Conservation (phyloP, 768 basidiomycete species). For the Tricholoma bakamatsutake region DNA sequence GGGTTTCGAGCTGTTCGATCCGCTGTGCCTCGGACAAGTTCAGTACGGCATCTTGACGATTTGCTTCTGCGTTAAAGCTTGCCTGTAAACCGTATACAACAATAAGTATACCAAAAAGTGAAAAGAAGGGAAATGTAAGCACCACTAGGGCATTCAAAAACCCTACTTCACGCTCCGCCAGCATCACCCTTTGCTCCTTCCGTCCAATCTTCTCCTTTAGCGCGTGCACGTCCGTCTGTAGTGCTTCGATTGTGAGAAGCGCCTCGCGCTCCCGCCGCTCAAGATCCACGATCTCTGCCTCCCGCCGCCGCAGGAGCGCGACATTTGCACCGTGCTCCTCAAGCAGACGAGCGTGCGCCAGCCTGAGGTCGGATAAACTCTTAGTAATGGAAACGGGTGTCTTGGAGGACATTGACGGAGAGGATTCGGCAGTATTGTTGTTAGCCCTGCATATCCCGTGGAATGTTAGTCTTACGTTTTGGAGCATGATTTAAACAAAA, state of each 20-base stretch:
- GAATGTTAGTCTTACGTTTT: constrained; percentile 37
- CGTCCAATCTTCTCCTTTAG: constrained; percentile 33
- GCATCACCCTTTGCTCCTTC: constrained; percentile 22
- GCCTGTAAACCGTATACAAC: constrained; percentile 31
- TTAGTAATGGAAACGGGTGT: constrained; percentile 1
- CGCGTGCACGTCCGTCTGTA: constrained; percentile 30
- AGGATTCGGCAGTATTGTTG: constrained; percentile 31
- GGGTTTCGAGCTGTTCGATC: constrained; percentile 47
- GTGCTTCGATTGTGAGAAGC: constrained; percentile 21
- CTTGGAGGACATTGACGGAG: neutral
- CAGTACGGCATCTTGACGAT: constrained; percentile 10
- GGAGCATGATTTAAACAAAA: constrained; percentile 27
- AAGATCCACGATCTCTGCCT: constrained; percentile 41
- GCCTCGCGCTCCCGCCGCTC: constrained; percentile 33
- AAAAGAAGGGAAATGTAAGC: constrained; percentile 17
- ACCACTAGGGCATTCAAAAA: constrained; percentile 66
- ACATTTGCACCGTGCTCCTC: constrained; percentile 59
- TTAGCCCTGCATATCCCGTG: neutral
- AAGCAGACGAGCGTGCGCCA: constrained; percentile 55
- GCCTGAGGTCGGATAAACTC: constrained; percentile 25
- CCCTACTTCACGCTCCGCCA: constrained; percentile 55
- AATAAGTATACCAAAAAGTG: neutral
- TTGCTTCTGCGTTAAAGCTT: constrained; percentile 54
- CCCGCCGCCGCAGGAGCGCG: constrained; percentile 48
- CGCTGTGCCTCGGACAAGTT: constrained; percentile 37